phyloP scores from a whole-genome alignment of 1,284 basidiomycete species.

The Amylostereum areolatum region DNA sequence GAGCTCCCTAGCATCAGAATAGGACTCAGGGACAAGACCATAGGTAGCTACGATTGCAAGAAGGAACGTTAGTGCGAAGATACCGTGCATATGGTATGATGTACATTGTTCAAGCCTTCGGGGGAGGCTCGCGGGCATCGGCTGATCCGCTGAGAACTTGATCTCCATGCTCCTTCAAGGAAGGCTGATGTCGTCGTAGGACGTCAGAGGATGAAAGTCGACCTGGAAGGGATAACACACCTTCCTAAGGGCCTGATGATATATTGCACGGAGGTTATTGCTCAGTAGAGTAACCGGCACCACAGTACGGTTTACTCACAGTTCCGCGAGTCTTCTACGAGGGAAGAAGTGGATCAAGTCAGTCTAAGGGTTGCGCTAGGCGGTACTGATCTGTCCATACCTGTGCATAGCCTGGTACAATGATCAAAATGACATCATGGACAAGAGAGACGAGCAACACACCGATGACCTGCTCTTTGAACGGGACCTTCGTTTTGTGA shows the following conservation, averaged over 20 bases:
- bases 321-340: slow-evolving; percentile 11
- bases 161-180: slow-evolving; percentile 42
- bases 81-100: background rate
- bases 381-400: no score
- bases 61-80: background rate
- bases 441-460: background rate
- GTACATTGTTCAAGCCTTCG: slow-evolving; percentile 5
- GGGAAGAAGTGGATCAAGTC: no score
- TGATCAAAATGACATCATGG: background rate
- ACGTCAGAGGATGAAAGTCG: background rate
- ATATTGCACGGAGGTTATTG: background rate
- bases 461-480: slow-evolving; percentile 14
- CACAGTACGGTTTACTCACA: slow-evolving; percentile 11
- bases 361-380: background rate
- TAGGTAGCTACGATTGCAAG: background rate
- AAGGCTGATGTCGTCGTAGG: slow-evolving; percentile 3
- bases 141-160: slow-evolving; percentile 40
- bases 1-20: no score
- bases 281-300: background rate
- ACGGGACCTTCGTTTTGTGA: slow-evolving; percentile 4
- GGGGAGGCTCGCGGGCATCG: slow-evolving; percentile 11
- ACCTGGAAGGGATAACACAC: background rate
- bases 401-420: background rate
- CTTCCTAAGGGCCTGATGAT: slow-evolving; percentile 10
- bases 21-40: background rate